Percentiles rank a stretch among this genome's conserved stretches.
Conservation (phyloP, 441 rosid genomes). For the Biscutella laevigata region DNA sequence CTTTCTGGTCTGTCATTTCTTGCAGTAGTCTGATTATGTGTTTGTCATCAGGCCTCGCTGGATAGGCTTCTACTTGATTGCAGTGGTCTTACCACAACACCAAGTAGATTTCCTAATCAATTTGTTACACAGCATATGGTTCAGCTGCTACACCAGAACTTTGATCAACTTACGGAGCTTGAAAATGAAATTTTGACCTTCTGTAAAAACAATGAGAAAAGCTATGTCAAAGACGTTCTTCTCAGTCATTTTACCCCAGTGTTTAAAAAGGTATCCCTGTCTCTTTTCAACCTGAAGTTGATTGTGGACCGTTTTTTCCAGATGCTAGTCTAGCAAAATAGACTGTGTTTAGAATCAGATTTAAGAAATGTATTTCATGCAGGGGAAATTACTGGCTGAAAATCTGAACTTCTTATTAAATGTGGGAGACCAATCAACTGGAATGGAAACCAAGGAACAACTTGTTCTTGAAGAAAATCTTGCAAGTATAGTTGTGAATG, state of each 20-base stretch:
- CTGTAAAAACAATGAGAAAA: slow-evolving; percentile 35
- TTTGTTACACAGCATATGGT: slow-evolving; percentile 46
- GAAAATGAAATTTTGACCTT: slow-evolving; percentile 44
- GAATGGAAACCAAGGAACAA: slow-evolving; percentile 29
- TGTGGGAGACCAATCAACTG: slow-evolving; percentile 28
- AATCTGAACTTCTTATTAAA: slow-evolving; percentile 32
- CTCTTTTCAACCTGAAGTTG: slow-evolving; percentile 3
- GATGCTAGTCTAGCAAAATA: background rate
- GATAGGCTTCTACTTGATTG: slow-evolving; percentile 48
- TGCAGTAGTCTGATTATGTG: slow-evolving; percentile 25
- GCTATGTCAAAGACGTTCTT: slow-evolving; percentile 38
- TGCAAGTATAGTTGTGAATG: slow-evolving; percentile 29
- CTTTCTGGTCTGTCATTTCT: slow-evolving; percentile 5
- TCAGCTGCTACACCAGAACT: slow-evolving; percentile 42
- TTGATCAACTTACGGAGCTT: slow-evolving; percentile 52
- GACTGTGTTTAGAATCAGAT: slow-evolving; percentile 7
- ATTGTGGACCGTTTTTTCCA: background rate
- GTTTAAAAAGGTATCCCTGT: slow-evolving; percentile 48
- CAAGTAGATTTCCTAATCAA: slow-evolving; percentile 30
- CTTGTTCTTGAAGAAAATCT: slow-evolving; percentile 32
- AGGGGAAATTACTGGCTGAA: slow-evolving; percentile 58
- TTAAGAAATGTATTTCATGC: slow-evolving; percentile 18
- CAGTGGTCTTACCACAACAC: slow-evolving; percentile 31
- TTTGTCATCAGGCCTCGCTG: slow-evolving; percentile 45
- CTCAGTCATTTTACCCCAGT: slow-evolving; percentile 40